These are phyloP conservation scores for Wickerhamomyces ciferrii DNA, from an alignment of 805 yeast species.

Conservation along the genomic window DNA sequence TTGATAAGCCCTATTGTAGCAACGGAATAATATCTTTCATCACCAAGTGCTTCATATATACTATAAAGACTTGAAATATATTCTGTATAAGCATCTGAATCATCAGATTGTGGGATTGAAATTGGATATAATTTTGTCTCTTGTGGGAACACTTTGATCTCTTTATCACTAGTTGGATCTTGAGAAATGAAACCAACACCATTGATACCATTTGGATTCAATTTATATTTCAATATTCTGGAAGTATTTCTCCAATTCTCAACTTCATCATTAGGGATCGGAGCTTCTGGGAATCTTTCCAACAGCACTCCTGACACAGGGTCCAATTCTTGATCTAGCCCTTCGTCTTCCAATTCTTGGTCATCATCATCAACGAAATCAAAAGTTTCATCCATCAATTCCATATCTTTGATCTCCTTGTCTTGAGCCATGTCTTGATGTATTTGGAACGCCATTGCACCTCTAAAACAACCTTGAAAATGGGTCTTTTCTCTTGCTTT, in stretches of 20 bases:
- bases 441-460: not conserved
- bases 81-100: slow-evolving; percentile 34
- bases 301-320: slow-evolving; percentile 21
- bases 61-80: slow-evolving; percentile 49
- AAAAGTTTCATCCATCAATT: not conserved
- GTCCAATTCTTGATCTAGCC: slow-evolving; percentile 19
- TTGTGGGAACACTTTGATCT: slow-evolving; percentile 27
- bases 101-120: slow-evolving; percentile 31
- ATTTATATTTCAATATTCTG: slow-evolving; percentile 36
- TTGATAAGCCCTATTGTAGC: slow-evolving; percentile 35
- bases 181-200: slow-evolving; percentile 36
- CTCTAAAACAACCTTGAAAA: slow-evolving; percentile 10
- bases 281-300: slow-evolving; percentile 28
- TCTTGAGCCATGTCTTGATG: not conserved
- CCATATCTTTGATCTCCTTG: not conserved
- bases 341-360: slow-evolving; percentile 13
- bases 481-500: slow-evolving; percentile 7
- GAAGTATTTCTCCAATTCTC: slow-evolving; percentile 28
- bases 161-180: slow-evolving; percentile 16
- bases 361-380: slow-evolving; percentile 5
- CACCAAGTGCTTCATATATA: slow-evolving; percentile 43
- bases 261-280: slow-evolving; percentile 26
- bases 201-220: slow-evolving; percentile 37
- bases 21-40: slow-evolving; percentile 34
- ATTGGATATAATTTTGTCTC: slow-evolving; percentile 40